Conservation (phyloP, 2,329 filamentous ascomycete species). For the Dendryphion nanum region DNA sequence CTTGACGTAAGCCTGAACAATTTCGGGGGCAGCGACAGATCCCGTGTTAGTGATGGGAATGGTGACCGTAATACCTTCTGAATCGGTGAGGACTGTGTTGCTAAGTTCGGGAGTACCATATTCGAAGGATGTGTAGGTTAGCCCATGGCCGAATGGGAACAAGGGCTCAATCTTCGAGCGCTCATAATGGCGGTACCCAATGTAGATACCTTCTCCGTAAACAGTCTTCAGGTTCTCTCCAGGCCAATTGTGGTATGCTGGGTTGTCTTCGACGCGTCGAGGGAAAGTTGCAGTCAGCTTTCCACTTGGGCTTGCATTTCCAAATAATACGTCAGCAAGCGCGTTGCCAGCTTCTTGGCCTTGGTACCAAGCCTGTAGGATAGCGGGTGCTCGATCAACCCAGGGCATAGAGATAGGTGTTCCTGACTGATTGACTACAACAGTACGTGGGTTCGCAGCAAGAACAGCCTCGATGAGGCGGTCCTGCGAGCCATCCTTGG, state of each 20-base stretch:
- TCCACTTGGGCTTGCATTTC: slow-evolving; percentile 69
- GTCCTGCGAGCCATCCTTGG: slow-evolving; percentile 57
- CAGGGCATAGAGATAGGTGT: slow-evolving; percentile 72
- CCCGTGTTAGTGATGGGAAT: slow-evolving; percentile 59
- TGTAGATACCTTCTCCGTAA: slow-evolving; percentile 71
- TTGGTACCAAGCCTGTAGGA: slow-evolving; percentile 78
- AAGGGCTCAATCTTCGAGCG: slow-evolving; percentile 57
- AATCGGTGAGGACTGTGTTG: slow-evolving; percentile 49
- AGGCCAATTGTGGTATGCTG: slow-evolving; percentile 71
- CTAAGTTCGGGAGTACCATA: slow-evolving; percentile 59
- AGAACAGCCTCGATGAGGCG: slow-evolving; percentile 63
- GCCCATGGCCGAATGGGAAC: slow-evolving; percentile 75
- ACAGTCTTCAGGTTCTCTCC: slow-evolving; percentile 66
- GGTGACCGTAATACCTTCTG: slow-evolving; percentile 46
- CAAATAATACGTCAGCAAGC: slow-evolving; percentile 75
- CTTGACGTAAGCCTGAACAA: slow-evolving; percentile 67
- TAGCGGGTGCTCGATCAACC: slow-evolving; percentile 62
- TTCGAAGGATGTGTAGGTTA: slow-evolving; percentile 73
- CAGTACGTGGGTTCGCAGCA: slow-evolving; percentile 64
- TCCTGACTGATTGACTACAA: slow-evolving; percentile 73
- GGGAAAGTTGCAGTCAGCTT: slow-evolving; percentile 75
- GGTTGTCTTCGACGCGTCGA: slow-evolving; percentile 58
- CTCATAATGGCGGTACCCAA: slow-evolving; percentile 74
- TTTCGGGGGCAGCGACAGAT: slow-evolving; percentile 57
- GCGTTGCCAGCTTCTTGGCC: slow-evolving; percentile 84